These are phyloP conservation scores for Chloris gayana DNA, from an alignment of 176 grass and related monocot species.

Conservation along the genomic window DNA sequence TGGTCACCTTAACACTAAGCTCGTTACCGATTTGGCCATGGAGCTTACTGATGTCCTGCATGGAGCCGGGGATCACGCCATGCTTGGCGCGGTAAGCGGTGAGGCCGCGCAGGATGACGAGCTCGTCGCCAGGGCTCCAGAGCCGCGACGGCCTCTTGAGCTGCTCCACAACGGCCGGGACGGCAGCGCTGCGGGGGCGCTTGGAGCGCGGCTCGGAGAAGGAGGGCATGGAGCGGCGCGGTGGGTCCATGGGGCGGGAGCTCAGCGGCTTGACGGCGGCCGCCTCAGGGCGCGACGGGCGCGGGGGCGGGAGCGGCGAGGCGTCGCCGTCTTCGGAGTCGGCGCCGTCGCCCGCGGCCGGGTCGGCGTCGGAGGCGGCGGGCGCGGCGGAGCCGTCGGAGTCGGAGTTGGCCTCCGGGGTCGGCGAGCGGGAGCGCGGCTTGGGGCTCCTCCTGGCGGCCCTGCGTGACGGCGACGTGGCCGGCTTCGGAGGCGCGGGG, in stretches of 20 bases:
- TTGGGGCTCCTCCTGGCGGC: slow-evolving; percentile 21
- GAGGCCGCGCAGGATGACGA: slow-evolving; percentile 62
- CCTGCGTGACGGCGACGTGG: slow-evolving; percentile 19
- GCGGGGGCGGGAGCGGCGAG: slow-evolving; percentile 38
- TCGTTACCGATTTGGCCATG: slow-evolving; percentile 42
- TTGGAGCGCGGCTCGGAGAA: slow-evolving; percentile 47
- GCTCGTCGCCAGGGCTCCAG: slow-evolving; percentile 60
- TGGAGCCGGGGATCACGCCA: slow-evolving; percentile 42
- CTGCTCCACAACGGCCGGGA: slow-evolving; percentile 32
- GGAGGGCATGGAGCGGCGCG: slow-evolving; percentile 22
- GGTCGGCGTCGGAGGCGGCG: slow-evolving; percentile 37
- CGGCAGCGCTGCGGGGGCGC: slow-evolving; percentile 47
- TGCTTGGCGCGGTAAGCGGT: slow-evolving; percentile 51
- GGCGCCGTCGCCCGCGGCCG: slow-evolving; percentile 5
- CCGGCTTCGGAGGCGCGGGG: neutral
- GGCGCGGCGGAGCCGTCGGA: slow-evolving; percentile 39
- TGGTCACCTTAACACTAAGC: slow-evolving; percentile 51
- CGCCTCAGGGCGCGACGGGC: slow-evolving; percentile 47
- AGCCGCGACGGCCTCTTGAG: slow-evolving; percentile 53
- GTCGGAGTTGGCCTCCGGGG: slow-evolving; percentile 36
- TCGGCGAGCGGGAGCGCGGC: slow-evolving; percentile 30
- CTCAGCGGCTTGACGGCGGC: slow-evolving; percentile 71
- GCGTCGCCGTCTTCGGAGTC: slow-evolving; percentile 43
- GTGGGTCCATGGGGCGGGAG: slow-evolving; percentile 64
- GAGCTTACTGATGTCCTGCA: slow-evolving; percentile 46